Evolutionary conservation across 805 yeast species (phyloP), one percentile per base, ranked within the genome.

Genomic region (Tetrapisispora pingtungensis): DNA sequence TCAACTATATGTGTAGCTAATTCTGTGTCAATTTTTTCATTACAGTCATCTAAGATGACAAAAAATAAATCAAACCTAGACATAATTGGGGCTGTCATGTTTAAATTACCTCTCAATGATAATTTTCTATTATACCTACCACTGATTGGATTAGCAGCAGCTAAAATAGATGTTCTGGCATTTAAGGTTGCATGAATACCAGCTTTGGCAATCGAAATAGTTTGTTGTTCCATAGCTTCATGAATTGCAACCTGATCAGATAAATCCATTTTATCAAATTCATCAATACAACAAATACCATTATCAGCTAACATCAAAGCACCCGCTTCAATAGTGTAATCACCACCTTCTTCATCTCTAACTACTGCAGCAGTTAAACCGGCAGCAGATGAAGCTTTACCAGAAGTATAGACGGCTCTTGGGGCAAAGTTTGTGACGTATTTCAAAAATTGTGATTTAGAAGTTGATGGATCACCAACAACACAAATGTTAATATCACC

Each of bases 151-250:
- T 93, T 93, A 1, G 98, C 98, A n/a, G 98, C 97, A 0, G 98
- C 98, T 41, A 93, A 68, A 55, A 93, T 93, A 0, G 97, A 87
- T 0, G 98, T 87, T 58, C 98, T 76, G 1, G 98, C 98, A 63
- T 93, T 93, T 57, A 93, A 70, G 0, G 98, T 93, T 1, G 98
- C 97, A 59, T 93, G 97, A 51, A 93, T 93, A 59, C 98, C 98
- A 1, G 98, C 98, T 64, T 93, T 93, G 10, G 98, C 97, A 58
- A 93, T 93, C 14, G 97, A 89, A 53, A 93, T 93, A 0, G 98
- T 93, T 66, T 93, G 98, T 68, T 93, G 98, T 73, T 93, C 98
- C 98, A 93, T 93, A 20, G 97, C 98, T 69, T 93, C 98, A 68
- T 93, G 98, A 69, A 93, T 90, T 3, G 97, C 97, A 44, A 93